phyloP scores from a whole-genome alignment of 768 basidiomycete genomes.

The Pleurotus salmoneostramineus region DNA sequence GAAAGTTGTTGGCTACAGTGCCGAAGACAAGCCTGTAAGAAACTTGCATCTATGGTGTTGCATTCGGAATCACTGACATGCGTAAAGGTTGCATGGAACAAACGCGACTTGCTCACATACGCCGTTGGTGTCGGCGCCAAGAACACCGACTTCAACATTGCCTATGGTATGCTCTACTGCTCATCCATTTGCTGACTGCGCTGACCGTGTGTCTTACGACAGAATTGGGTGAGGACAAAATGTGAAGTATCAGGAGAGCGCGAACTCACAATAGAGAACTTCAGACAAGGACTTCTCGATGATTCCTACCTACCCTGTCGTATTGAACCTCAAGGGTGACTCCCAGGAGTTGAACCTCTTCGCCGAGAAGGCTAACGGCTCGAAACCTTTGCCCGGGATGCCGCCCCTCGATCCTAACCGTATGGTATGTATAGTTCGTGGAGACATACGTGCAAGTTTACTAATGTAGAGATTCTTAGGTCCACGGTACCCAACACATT shows the following conservation, averaged over 20 bases:
- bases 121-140: constrained; percentile 82
- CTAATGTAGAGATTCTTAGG: constrained; percentile 31
- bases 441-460: not conserved
- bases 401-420: constrained; percentile 69
- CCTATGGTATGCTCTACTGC: constrained; percentile 54
- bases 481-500: constrained; percentile 78
- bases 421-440: constrained; percentile 40
- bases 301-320: constrained; percentile 84
- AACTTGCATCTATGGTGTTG: not conserved
- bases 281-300: constrained; percentile 70
- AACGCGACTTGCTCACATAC: constrained; percentile 77
- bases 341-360: constrained; percentile 71
- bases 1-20: constrained; percentile 59
- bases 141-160: constrained; percentile 60
- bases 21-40: constrained; percentile 52
- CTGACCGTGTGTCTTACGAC: no score
- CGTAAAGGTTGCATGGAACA: constrained; percentile 75
- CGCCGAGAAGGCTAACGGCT: constrained; percentile 39
- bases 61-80: not conserved
- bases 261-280: not conserved
- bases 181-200: no score
- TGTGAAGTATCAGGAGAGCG: no score
- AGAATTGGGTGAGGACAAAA: no score
- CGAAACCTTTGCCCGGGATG: constrained; percentile 52
- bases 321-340: constrained; percentile 67